A percentile compares a stretch with the other conserved stretches of the same genome.
Conservation (phyloP, 257 asterid species). For the Perilla frutescens region DNA sequence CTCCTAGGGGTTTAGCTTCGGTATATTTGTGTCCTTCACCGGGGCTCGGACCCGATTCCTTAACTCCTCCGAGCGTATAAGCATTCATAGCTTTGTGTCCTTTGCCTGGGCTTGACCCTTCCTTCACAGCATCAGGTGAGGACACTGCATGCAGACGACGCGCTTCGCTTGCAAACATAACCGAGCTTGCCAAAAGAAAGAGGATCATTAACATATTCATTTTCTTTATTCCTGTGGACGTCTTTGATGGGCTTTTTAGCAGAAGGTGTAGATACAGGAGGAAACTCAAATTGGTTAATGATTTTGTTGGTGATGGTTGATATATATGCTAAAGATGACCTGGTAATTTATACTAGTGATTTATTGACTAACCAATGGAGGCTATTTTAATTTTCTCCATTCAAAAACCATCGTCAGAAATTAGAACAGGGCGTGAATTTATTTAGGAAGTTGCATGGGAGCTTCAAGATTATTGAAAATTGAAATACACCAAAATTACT, state of each 20-base stretch:
- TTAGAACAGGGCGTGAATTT: slow-evolving; percentile 4
- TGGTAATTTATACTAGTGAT: slow-evolving; percentile 37
- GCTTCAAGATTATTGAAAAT: slow-evolving; percentile 32
- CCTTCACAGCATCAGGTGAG: slow-evolving; percentile 25
- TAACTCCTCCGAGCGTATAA: slow-evolving; percentile 32
- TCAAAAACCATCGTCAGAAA: slow-evolving; percentile 43
- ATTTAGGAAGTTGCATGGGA: slow-evolving; percentile 42
- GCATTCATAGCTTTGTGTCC: slow-evolving; percentile 33
- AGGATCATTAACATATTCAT: not conserved
- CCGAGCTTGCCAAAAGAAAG: slow-evolving; percentile 32
- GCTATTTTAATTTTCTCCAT: slow-evolving; percentile 31
- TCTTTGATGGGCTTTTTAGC: not conserved
- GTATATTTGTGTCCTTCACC: slow-evolving; percentile 35
- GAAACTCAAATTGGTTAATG: not conserved
- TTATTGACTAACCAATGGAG: slow-evolving; percentile 33
- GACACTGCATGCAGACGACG: slow-evolving; percentile 39
- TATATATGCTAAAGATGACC: not conserved
- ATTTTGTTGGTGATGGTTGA: slow-evolving; percentile 2
- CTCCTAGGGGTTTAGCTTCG: slow-evolving; percentile 17
- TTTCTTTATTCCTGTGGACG: not conserved
- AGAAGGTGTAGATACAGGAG: not conserved
- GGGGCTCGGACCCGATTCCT: slow-evolving; percentile 49
- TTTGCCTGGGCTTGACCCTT: slow-evolving; percentile 46
- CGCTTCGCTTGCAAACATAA: slow-evolving; percentile 32
- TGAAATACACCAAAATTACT: too few relatives aligned